Evolutionary conservation across 257 asterid species (phyloP).

Genomic region (Forsythia viridissima): DNA sequence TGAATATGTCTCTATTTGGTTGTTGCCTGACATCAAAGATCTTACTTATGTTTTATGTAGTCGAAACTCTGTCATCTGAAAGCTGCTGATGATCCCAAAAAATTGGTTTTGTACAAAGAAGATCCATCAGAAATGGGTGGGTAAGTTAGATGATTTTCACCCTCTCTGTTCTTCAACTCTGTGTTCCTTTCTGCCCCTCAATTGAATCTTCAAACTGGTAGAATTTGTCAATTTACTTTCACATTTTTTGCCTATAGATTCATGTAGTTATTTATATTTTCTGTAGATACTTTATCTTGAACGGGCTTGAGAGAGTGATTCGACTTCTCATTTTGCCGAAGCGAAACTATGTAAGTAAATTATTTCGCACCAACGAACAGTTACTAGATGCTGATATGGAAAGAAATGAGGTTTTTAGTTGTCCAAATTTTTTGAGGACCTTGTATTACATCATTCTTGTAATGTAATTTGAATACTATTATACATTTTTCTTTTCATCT

Average conservation of each 20-base stretch:
- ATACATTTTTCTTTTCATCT: neutral
- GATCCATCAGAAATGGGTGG: conserved; percentile 99
- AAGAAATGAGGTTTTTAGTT: neutral
- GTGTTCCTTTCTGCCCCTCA: neutral
- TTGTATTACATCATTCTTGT: neutral
- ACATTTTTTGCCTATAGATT: neutral
- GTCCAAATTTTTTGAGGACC: conserved; percentile 11
- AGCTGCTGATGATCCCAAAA: conserved; percentile 51
- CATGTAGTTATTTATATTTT: conserved; percentile 14
- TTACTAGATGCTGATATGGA: conserved; percentile 7
- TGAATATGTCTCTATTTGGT: conserved; percentile 13
- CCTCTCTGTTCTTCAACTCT: conserved; percentile 18
- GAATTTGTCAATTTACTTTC: neutral
- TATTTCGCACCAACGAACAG: conserved; percentile 23
- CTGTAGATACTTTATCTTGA: conserved; percentile 81
- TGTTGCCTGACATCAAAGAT: neutral
- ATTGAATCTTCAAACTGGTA: neutral
- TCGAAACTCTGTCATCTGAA: conserved; percentile 79
- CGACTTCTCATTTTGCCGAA: conserved; percentile 74
- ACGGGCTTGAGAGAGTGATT: conserved; percentile 92
- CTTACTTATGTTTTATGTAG: conserved; percentile 41
- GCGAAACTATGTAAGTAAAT: conserved; percentile 76
- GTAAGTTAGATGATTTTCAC: conserved; percentile 44
- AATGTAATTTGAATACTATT: neutral
- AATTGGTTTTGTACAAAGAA: conserved; percentile 61